Percentiles rank a stretch among this genome's conserved stretches.
These are phyloP conservation scores for Beta macrorhiza DNA, from an alignment of 179 eudicot genomes.

Conservation along the genomic window DNA sequence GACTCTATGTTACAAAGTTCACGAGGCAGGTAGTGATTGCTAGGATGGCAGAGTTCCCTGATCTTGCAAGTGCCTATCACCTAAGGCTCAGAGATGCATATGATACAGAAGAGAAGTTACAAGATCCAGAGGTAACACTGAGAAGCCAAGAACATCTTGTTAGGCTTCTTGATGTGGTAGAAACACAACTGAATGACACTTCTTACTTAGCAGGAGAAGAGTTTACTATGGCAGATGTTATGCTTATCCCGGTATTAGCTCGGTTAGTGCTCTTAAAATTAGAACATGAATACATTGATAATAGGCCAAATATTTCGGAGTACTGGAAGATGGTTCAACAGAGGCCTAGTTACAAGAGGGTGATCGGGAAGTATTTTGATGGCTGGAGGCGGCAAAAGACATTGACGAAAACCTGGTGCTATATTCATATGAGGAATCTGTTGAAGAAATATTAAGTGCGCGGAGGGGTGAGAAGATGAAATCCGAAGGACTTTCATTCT, in stretches of 20 bases:
- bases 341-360: slow-evolving; percentile 78
- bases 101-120: slow-evolving; percentile 72
- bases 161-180: slow-evolving; percentile 78
- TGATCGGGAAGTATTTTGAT: slow-evolving; percentile 66
- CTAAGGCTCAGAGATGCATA: slow-evolving; percentile 71
- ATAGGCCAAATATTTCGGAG: slow-evolving; percentile 55
- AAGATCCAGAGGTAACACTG: slow-evolving; percentile 51
- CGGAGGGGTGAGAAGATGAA: background rate
- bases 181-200: slow-evolving; percentile 50
- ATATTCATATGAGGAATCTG: slow-evolving; percentile 55
- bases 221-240: slow-evolving; percentile 78
- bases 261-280: slow-evolving; percentile 58
- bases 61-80: slow-evolving; percentile 81
- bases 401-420: slow-evolving; percentile 69
- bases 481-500: background rate
- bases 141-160: slow-evolving; percentile 60
- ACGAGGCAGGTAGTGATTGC: slow-evolving; percentile 73
- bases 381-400: slow-evolving; percentile 82
- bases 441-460: slow-evolving; percentile 52
- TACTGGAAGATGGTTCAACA: slow-evolving; percentile 69
- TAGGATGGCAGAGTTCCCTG: slow-evolving; percentile 86
- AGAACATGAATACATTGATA: slow-evolving; percentile 56
- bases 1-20: slow-evolving; percentile 61
- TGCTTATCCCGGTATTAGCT: slow-evolving; percentile 67
- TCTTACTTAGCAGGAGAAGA: slow-evolving; percentile 67